Conservation (phyloP, 129 eudicot species). For the Oenanthe sinensis region DNA sequence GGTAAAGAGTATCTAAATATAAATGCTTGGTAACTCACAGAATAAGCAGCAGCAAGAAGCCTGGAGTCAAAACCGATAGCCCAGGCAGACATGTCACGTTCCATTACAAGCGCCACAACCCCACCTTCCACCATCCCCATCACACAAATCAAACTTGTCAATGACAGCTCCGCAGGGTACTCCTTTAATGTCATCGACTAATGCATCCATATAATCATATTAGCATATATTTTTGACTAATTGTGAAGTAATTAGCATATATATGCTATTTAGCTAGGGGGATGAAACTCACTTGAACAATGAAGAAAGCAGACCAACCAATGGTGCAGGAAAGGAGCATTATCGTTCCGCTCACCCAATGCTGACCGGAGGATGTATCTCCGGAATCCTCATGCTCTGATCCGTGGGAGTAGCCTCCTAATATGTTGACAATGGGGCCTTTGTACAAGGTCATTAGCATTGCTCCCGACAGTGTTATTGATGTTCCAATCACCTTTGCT, state of each 20-base stretch:
- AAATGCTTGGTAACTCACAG: constrained; percentile 39
- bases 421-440: constrained; percentile 67
- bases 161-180: constrained; percentile 76
- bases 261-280: background rate
- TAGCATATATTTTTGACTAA: background rate
- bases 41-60: constrained; percentile 77
- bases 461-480: constrained; percentile 75
- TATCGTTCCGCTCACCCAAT: constrained; percentile 66
- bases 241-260: background rate
- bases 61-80: constrained; percentile 78
- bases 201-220: too few species aligned
- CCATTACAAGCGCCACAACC: constrained; percentile 57
- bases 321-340: constrained; percentile 51
- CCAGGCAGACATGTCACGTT: constrained; percentile 69
- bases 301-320: constrained; percentile 88
- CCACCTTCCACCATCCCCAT: constrained; percentile 72
- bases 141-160: constrained; percentile 58
- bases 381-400: constrained; percentile 23
- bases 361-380: constrained; percentile 36
- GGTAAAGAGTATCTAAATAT: background rate
- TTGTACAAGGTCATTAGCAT: constrained; percentile 86
- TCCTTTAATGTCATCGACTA: constrained; percentile 78
- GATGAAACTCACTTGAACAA: constrained; percentile 49
- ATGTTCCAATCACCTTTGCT: constrained; percentile 80
- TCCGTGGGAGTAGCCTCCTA: constrained; percentile 31